phyloP scores from a whole-genome alignment of 2,329 filamentous ascomycete genomes.

The Macroventuria anomochaeta region DNA sequence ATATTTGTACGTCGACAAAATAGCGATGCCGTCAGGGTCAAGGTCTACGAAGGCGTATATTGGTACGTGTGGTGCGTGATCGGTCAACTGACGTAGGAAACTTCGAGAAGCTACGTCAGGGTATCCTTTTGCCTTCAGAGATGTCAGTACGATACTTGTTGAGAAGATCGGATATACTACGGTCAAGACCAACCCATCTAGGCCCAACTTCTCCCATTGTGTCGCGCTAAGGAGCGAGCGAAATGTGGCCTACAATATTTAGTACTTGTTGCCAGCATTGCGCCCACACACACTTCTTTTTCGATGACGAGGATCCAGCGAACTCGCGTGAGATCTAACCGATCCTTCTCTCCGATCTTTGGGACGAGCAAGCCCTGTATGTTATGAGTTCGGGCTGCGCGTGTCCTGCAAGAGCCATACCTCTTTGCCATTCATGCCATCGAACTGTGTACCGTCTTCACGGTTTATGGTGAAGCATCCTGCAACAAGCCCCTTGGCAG shows the following conservation, averaged over 20 bases:
- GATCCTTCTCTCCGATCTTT: slow-evolving; percentile 55
- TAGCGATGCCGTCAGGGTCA: slow-evolving; percentile 77
- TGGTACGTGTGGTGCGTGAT: slow-evolving; percentile 51
- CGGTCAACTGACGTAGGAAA: slow-evolving; percentile 61
- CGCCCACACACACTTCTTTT: slow-evolving; percentile 66
- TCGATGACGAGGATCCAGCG: slow-evolving; percentile 77
- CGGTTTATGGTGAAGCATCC: slow-evolving; percentile 63
- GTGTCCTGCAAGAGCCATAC: slow-evolving; percentile 25
- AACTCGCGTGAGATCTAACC: slow-evolving; percentile 57
- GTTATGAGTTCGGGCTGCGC: not conserved
- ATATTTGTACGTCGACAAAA: slow-evolving; percentile 75
- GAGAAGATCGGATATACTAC: slow-evolving; percentile 49
- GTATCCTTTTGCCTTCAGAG: slow-evolving; percentile 75
- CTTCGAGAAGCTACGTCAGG: slow-evolving; percentile 74
- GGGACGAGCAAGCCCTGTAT: slow-evolving; percentile 68
- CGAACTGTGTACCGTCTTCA: slow-evolving; percentile 53
- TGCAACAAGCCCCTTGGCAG: slow-evolving; percentile 73
- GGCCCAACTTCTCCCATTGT: slow-evolving; percentile 61
- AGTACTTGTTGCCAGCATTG: slow-evolving; percentile 15
- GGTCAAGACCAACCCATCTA: slow-evolving; percentile 71
- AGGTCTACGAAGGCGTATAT: slow-evolving; percentile 74
- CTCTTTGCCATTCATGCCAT: slow-evolving; percentile 52
- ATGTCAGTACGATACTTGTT: not conserved
- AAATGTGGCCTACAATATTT: slow-evolving; percentile 70
- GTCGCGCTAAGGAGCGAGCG: slow-evolving; percentile 66